Evolutionary conservation across 192 early-diverging fungal genomes (phyloP).

Genomic region (Coemansia aciculifera): DNA sequence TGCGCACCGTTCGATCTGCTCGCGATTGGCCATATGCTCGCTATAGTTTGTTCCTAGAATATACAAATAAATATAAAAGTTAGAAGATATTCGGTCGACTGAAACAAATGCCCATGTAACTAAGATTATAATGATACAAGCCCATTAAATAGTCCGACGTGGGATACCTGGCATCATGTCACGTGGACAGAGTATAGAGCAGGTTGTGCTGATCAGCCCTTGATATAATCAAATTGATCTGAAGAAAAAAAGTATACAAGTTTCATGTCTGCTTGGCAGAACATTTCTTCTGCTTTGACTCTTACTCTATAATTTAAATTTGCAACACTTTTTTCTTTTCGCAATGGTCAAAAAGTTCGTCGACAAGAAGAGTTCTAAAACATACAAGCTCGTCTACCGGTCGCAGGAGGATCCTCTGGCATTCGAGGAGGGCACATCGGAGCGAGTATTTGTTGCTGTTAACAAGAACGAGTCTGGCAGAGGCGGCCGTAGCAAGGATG

Average conservation of each 20-base stretch:
- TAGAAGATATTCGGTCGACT: not conserved
- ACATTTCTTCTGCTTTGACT: not conserved
- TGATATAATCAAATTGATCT: not conserved
- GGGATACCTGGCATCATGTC: not conserved
- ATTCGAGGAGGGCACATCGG: slow-evolving; percentile 74
- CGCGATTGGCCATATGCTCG: not conserved
- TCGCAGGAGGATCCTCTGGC: slow-evolving; percentile 92
- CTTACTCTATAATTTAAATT: slow-evolving; percentile 1
- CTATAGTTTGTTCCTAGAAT: not conserved
- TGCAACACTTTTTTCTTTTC: slow-evolving; percentile 2
- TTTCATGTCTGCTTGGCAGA: not conserved
- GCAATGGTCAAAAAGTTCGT: slow-evolving; percentile 71
- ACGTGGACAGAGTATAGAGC: not conserved
- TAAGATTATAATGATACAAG: not conserved
- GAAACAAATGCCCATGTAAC: not conserved
- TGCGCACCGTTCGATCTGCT: slow-evolving; percentile 42
- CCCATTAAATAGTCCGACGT: not conserved
- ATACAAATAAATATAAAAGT: not conserved
- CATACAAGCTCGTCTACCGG: slow-evolving; percentile 91
- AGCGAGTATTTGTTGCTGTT: slow-evolving; percentile 79
- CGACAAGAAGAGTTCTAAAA: slow-evolving; percentile 79
- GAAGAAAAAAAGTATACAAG: not conserved
- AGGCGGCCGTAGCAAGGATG: slow-evolving; percentile 23
- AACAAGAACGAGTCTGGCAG: not conserved
- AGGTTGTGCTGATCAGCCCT: not conserved